Conservation (phyloP, 306 rosid genomes). For the Myrica gale region DNA sequence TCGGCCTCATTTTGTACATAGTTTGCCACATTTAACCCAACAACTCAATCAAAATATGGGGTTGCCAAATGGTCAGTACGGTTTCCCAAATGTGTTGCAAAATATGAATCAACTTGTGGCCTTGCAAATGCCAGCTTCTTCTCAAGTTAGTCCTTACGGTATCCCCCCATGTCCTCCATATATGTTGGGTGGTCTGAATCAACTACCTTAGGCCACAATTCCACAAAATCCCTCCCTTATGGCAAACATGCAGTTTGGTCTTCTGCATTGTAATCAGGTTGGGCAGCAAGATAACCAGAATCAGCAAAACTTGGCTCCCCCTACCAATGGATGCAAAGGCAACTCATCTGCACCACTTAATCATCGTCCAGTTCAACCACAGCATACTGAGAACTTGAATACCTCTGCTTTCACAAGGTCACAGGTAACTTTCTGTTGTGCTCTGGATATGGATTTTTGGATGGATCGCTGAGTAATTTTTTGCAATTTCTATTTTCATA, state of each 20-base stretch:
- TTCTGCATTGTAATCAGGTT: conserved; percentile 44
- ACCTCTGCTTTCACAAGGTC: conserved; percentile 39
- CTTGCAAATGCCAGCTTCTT: conserved; percentile 49
- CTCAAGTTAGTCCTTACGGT: conserved; percentile 48
- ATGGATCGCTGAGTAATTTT: background rate
- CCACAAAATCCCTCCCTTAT: conserved; percentile 49
- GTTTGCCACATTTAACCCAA: conserved; percentile 48
- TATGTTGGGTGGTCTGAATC: conserved; percentile 50
- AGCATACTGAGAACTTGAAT: conserved; percentile 40
- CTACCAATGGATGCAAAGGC: conserved; percentile 39
- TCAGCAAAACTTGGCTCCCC: conserved; percentile 39
- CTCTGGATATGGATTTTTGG: conserved; percentile 8
- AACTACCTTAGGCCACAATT: conserved; percentile 40
- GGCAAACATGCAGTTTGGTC: conserved; percentile 42
- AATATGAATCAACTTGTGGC: conserved; percentile 64
- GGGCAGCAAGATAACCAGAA: conserved; percentile 45
- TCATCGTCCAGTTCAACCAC: conserved; percentile 29
- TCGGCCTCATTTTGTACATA: conserved; percentile 47
- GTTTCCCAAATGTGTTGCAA: conserved; percentile 48
- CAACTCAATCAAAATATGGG: conserved; percentile 56
- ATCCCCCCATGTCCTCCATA: conserved; percentile 36
- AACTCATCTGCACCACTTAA: conserved; percentile 31
- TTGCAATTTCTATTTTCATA: too few species aligned
- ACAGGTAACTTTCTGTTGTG: conserved; percentile 47
- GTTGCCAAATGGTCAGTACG: conserved; percentile 66